phyloP scores from a whole-genome alignment of 371 early-diverging fungal genomes.

The Phascolomyces articulosus region DNA sequence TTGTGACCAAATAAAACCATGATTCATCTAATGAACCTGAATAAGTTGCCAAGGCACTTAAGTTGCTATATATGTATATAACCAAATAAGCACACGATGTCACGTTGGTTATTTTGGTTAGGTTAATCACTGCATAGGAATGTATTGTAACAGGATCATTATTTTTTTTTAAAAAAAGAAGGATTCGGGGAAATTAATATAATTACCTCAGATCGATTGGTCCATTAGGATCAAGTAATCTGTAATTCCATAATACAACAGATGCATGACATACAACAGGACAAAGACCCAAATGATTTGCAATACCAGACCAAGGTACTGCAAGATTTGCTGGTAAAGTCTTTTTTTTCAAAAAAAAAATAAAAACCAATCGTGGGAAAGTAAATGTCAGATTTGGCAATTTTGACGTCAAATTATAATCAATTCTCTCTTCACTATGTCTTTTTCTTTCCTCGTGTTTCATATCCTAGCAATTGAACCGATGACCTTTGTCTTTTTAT shows the following conservation, averaged over 20 bases:
- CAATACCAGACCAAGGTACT: constrained; percentile 82
- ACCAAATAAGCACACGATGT: not conserved
- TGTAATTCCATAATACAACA: constrained; percentile 91
- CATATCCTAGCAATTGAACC: too few species aligned
- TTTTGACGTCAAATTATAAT: not conserved
- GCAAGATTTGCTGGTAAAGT: constrained; percentile 81
- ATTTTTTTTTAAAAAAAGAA: too few species aligned
- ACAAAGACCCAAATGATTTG: constrained; percentile 81
- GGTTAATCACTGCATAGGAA: too few species aligned
- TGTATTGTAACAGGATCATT: too few species aligned
- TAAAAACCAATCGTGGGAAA: constrained; percentile 31
- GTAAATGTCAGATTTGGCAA: constrained; percentile 9
- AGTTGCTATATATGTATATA: constrained; percentile 56
- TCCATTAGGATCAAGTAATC: constrained; percentile 74
- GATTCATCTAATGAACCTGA: constrained; percentile 92
- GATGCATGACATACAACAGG: constrained; percentile 91
- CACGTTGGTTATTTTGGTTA: not conserved
- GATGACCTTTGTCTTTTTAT: too few species aligned
- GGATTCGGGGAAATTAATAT: too few species aligned
- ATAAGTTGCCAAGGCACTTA: constrained; percentile 82
- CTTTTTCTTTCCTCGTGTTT: too few species aligned
- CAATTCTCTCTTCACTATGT: not conserved
- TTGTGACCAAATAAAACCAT: constrained; percentile 95
- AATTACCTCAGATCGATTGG: constrained; percentile 71
- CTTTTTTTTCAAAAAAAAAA: constrained; percentile 27